A percentile compares a stretch with the other conserved stretches of the same genome.
phyloP scores from a whole-genome alignment of 805 yeast genomes.

The Myxozyma neotropica region DNA sequence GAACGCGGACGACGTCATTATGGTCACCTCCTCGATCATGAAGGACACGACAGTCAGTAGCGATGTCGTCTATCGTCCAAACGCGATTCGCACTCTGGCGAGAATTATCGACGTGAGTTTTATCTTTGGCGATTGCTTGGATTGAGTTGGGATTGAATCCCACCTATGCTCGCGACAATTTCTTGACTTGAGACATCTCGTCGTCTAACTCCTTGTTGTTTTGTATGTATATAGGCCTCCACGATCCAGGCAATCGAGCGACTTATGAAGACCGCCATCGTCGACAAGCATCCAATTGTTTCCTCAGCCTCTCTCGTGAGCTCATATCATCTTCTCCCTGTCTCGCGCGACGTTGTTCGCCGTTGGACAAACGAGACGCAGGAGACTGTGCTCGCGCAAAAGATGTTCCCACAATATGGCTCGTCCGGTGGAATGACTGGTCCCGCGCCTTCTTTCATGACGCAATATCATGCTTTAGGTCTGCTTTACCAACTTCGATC shows the following conservation, averaged over 20 bases:
- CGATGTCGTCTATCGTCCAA: conserved; percentile 82
- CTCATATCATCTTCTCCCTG: conserved; percentile 81
- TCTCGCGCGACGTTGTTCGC: conserved; percentile 87
- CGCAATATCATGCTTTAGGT: conserved; percentile 96
- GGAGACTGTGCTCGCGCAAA: conserved; percentile 76
- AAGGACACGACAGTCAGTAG: conserved; percentile 88
- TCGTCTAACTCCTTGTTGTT: neutral
- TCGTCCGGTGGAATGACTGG: conserved; percentile 34
- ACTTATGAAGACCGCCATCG: conserved; percentile 86
- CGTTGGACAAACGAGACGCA: conserved; percentile 93
- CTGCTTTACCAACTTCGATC: conserved; percentile 82
- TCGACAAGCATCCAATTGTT: conserved; percentile 82
- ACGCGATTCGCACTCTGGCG: conserved; percentile 89
- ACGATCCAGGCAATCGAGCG: conserved; percentile 94
- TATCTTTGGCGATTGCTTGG: too few species aligned
- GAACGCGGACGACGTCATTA: conserved; percentile 85
- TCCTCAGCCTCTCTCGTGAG: conserved; percentile 94
- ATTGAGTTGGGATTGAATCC: too few species aligned
- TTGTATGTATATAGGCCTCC: conserved; percentile 35
- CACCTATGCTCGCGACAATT: too few species aligned
- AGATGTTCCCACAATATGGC: conserved; percentile 45
- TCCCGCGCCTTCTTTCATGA: conserved; percentile 70
- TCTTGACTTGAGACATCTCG: too few species aligned
- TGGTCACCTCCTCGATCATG: conserved; percentile 98
- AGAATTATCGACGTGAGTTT: conserved; percentile 79